Evolutionary conservation across 139 green algal species (phyloP).

Genomic region (Chlamydomonas asymmetrica): DNA sequence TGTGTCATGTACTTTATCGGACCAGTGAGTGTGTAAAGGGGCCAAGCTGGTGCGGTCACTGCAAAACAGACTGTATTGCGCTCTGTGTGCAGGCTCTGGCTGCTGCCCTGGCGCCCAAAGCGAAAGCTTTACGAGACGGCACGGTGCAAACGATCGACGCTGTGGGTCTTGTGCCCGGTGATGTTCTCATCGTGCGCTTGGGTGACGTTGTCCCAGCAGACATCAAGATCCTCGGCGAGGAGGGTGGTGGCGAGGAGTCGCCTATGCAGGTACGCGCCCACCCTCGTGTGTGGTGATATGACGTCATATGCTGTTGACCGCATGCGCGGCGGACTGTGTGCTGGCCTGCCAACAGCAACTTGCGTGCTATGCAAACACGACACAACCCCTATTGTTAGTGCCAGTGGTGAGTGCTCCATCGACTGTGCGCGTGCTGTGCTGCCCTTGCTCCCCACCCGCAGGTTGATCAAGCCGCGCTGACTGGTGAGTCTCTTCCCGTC

Average conservation of each 20-base stretch:
- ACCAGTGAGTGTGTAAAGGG: too few relatives aligned
- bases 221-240: constrained; percentile 77
- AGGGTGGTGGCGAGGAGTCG: constrained; percentile 43
- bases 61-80: too few relatives aligned
- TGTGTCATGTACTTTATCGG: too few relatives aligned
- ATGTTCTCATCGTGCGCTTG: constrained; percentile 80
- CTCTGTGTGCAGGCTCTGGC: constrained; percentile 77
- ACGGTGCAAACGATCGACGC: constrained; percentile 60
- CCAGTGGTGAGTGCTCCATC: too few relatives aligned
- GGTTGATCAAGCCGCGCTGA: constrained; percentile 85
- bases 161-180: constrained; percentile 68
- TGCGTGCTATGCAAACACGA: too few relatives aligned
- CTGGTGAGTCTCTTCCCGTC: constrained; percentile 84
- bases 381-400: too few relatives aligned
- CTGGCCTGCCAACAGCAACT: too few relatives aligned
- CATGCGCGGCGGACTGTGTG: too few relatives aligned
- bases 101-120: constrained; percentile 73
- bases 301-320: background rate
- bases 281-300: background rate
- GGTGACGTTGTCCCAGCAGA: constrained; percentile 88
- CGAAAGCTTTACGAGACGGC: constrained; percentile 62
- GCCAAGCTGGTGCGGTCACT: too few relatives aligned
- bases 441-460: constrained; percentile 17
- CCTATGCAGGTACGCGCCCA: constrained; percentile 64
- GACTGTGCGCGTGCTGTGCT: too few relatives aligned